Evolutionary conservation across 768 basidiomycete genomes (phyloP), one percentile per base, ranked within the genome.

Genomic region (Baorangia bicolor): DNA sequence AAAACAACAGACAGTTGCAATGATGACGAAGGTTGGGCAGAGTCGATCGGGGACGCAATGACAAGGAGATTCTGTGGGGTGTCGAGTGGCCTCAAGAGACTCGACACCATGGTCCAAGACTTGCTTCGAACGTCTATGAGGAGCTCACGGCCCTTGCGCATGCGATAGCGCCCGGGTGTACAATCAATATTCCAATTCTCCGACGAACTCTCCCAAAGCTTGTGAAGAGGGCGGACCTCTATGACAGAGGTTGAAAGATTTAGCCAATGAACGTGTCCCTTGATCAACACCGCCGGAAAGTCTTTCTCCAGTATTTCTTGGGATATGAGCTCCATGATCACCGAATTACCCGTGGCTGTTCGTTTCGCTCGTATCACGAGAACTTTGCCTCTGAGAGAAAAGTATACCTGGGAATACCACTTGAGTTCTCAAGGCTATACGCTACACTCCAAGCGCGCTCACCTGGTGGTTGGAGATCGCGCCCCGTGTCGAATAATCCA

Each of bases 1-100:
- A 81, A 62, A 0, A 62, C 51, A 30, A 74, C 63, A 3, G 53
- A 64, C 2, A 81, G 52, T 2, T 39, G 47, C 13, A 31, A 25
- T 10, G 27, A 42, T 10, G 42, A 10, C 0, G 27, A 35, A 5
- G 43, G 7, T n/a, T 23, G 25, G 30, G 35, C 13, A 25, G 28
- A n/a, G 34, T 49, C 16, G 2, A 6, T 9, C 12, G 44, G 4
- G 7, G 38, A 47, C 23, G 12, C 27, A 0, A 38, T 65, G 44
- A 74, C 45, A 34, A 64, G 14, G 18, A 73, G 53, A n/a, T 58
- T 57, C 5, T 43, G 16, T 0, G 53, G 13, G n/a, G 21, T 8
- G 16, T 63, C 60, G 0, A 72, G 56, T 6, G 61, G 52, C 13
- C 34, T 23, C 38, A 70, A 21, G 14, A 54, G 58, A 1, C 13